Percentiles rank a stretch among this genome's conserved stretches.
Evolutionary conservation across 139 green algal genomes (phyloP).

Genomic region (Monoraphidium neglectum): DNA sequence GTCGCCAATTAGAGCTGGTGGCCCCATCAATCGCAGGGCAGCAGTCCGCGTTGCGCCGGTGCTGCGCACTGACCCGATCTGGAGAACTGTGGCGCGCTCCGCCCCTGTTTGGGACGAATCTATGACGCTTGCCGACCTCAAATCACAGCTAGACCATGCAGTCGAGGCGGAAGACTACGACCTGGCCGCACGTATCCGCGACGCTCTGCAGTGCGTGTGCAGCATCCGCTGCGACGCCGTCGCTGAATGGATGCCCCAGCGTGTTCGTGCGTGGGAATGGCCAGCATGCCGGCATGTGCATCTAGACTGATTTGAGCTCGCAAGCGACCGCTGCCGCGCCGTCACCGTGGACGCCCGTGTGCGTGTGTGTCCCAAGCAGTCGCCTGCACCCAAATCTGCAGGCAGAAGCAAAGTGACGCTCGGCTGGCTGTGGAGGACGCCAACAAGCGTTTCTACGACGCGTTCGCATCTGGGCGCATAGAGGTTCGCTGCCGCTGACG

Average conservation of each 20-base stretch:
- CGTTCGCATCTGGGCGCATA: constrained; percentile 66
- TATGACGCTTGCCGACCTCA: constrained; percentile 21
- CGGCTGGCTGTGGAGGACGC: constrained; percentile 77
- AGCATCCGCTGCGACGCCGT: no score
- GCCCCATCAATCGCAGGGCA: no score
- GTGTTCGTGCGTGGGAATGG: no score
- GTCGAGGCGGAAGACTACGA: constrained; percentile 42
- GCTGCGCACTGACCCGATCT: background rate
- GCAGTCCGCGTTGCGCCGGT: no score
- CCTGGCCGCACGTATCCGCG: constrained; percentile 35
- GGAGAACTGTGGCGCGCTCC: background rate
- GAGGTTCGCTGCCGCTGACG: constrained; percentile 31
- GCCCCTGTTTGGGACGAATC: constrained; percentile 21
- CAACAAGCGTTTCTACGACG: constrained; percentile 81
- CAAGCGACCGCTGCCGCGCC: no score
- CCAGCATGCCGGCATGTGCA: no score
- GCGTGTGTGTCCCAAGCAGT: no score
- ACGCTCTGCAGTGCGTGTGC: constrained; percentile 42
- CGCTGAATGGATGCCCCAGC: no score
- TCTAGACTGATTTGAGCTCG: no score
- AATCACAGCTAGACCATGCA: constrained; percentile 16
- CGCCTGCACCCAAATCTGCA: no score
- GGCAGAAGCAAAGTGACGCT: constrained; percentile 49
- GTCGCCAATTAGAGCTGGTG: no score
- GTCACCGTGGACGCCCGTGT: no score